These are phyloP conservation scores for Mycena chlorophos DNA, from an alignment of 768 basidiomycete species.

Conservation along the genomic window DNA sequence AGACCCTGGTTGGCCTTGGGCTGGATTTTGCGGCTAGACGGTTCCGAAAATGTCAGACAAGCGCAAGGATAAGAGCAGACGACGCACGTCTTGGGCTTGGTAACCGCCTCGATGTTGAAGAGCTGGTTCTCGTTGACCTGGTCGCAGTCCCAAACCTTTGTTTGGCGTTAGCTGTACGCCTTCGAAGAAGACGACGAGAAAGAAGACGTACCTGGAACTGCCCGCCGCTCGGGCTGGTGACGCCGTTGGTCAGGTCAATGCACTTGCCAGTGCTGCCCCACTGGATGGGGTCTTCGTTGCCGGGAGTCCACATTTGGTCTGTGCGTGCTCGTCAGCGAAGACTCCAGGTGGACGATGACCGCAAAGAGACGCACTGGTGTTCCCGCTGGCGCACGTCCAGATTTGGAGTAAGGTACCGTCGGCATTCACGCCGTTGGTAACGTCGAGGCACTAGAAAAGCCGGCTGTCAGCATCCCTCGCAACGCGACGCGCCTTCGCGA, in stretches of 20 bases:
- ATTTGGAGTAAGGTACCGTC: constrained; percentile 29
- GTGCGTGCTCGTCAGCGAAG: neutral
- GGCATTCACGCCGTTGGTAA: constrained; percentile 22
- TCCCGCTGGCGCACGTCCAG: constrained; percentile 22
- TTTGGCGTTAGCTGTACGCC: too few relatives aligned
- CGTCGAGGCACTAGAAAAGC: constrained; percentile 18
- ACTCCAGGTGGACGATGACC: too few relatives aligned
- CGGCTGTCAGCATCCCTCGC: constrained; percentile 17
- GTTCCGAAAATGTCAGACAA: neutral
- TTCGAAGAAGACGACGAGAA: too few relatives aligned
- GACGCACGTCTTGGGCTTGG: constrained; percentile 4
- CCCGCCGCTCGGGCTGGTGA: constrained; percentile 6
- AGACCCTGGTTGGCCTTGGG: constrained; percentile 1
- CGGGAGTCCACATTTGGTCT: constrained; percentile 17
- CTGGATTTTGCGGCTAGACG: constrained; percentile 5
- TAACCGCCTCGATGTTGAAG: constrained; percentile 1
- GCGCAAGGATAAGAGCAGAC: neutral
- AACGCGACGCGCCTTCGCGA: neutral
- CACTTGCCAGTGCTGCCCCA: constrained; percentile 15
- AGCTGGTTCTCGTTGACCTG: constrained; percentile 8
- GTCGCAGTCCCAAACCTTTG: constrained; percentile 18
- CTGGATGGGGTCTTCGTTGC: constrained; percentile 6
- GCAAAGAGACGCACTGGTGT: constrained; percentile 10
- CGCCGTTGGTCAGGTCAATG: constrained; percentile 14
- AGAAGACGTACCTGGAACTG: constrained; percentile 17